Evolutionary conservation across 2,329 filamentous ascomycete species (phyloP), one percentile per base, ranked within the genome.

Genomic region (Hypoxylon rubiginosum): DNA sequence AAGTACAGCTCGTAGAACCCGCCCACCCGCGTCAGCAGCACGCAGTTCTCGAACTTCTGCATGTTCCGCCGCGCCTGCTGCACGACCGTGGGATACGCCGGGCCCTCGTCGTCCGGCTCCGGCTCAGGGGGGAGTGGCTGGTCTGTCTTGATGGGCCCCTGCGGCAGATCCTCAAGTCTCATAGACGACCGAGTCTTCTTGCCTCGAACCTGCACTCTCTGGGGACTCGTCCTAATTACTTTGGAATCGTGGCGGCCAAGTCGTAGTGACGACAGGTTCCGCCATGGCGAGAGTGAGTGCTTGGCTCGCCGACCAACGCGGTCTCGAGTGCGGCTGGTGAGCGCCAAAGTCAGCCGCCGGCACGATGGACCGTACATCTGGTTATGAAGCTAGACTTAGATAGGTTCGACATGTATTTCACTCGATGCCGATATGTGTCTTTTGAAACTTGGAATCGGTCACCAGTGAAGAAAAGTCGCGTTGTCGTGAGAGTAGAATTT

Each of bases 1-100:
- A 98, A 97, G 81, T 99, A 99, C 63, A 99, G 83, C 86, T 99
- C 96, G 80, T 98, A 99, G 80, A 99, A 99, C 65, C 94, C 91
- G 60, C 96, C 96, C 28, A 99, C 94, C 61, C 95, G 89, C 3
- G 96, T 99, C 64, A 99, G 82, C 7, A 99, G 79, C 41, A 99
- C 92, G 79, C 95, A 98, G 73, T 97, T 93, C 74, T 90, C 88
- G 80, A 97, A 97, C 74, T 91, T 94, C 71, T 89, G 86, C 91
- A 98, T 97, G 80, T 97, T 97, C 71, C 90, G 92, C 61, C 89
- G 88, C 28, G 93, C 95, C 77, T 97, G 94, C 75, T 93, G 88
- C 62, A 98, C 83, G 51, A 98, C 92, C n/a, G 93, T 92, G 15
- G 96, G 94, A 78, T 97, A 97, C 4, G 82, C 75, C 15, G 87